phyloP scores from a whole-genome alignment of 176 grass and related monocot species.

The Zizania latifolia region DNA sequence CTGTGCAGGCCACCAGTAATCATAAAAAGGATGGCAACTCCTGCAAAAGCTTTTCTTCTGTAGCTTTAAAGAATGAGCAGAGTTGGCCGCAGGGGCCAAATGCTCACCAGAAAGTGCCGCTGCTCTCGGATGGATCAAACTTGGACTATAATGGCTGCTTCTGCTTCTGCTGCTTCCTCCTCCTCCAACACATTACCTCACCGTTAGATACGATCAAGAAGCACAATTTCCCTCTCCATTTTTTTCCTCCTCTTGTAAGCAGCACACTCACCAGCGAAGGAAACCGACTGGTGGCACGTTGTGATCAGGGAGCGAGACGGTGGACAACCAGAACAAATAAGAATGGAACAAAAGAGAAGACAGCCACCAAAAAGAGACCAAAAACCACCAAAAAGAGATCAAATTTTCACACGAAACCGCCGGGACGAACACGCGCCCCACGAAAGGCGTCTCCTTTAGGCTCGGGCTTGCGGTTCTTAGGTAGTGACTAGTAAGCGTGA shows the following conservation, averaged over 20 bases:
- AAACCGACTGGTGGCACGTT: neutral
- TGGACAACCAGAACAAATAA: neutral
- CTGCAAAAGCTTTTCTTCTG: slow-evolving; percentile 36
- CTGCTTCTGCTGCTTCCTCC: neutral
- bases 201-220: neutral
- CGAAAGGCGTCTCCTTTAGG: slow-evolving; percentile 22
- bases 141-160: slow-evolving; percentile 13
- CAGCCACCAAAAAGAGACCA: neutral
- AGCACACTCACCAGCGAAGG: too few relatives aligned
- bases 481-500: neutral
- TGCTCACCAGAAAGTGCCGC: slow-evolving; percentile 44
- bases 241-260: neutral
- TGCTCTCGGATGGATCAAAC: slow-evolving; percentile 35
- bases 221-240: neutral
- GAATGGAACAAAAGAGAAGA: neutral
- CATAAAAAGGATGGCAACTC: slow-evolving; percentile 42
- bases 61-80: slow-evolving; percentile 51
- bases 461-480: slow-evolving; percentile 15
- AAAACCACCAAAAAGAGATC: too few relatives aligned
- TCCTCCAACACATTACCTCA: slow-evolving; percentile 21
- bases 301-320: neutral
- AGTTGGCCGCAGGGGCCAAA: slow-evolving; percentile 22
- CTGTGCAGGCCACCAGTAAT: slow-evolving; percentile 33
- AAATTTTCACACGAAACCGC: slow-evolving; percentile 20
- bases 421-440: neutral